phyloP scores from a whole-genome alignment of 2,329 filamentous ascomycete genomes.

The Biscogniauxia marginata region DNA sequence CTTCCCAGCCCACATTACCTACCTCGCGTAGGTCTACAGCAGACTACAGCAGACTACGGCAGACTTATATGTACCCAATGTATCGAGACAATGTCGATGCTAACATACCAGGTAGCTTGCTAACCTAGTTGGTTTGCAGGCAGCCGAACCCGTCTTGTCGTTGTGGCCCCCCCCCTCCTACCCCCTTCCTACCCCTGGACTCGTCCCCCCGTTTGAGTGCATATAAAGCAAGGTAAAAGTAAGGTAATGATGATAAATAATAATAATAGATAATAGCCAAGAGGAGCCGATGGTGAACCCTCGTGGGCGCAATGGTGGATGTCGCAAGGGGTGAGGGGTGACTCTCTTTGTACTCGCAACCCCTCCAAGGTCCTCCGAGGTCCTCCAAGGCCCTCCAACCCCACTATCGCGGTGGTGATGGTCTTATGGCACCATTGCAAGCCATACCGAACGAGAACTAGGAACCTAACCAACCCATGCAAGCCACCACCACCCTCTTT shows the following conservation, averaged over 20 bases:
- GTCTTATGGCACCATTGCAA: not conserved
- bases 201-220: not conserved
- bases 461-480: not conserved
- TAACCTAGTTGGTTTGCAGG: not conserved
- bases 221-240: not conserved
- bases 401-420: not conserved
- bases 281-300: conserved; percentile 4
- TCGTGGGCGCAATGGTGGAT: conserved; percentile 25
- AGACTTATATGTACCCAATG: not conserved
- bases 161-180: no score
- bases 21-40: no score
- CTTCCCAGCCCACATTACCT: not conserved
- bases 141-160: not conserved
- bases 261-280: conserved; percentile 13
- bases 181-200: not conserved
- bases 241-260: not conserved
- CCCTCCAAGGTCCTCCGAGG: no score
- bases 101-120: no score
- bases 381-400: no score
- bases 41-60: no score
- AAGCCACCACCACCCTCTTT: not conserved
- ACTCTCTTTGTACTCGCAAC: not conserved
- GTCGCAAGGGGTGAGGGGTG: conserved; percentile 12
- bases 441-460: not conserved
- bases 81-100: not conserved